Evolutionary conservation across 2,329 filamentous ascomycete species (phyloP), one percentile per base, ranked within the genome.

Genomic region (Cordyceps cicadae): DNA sequence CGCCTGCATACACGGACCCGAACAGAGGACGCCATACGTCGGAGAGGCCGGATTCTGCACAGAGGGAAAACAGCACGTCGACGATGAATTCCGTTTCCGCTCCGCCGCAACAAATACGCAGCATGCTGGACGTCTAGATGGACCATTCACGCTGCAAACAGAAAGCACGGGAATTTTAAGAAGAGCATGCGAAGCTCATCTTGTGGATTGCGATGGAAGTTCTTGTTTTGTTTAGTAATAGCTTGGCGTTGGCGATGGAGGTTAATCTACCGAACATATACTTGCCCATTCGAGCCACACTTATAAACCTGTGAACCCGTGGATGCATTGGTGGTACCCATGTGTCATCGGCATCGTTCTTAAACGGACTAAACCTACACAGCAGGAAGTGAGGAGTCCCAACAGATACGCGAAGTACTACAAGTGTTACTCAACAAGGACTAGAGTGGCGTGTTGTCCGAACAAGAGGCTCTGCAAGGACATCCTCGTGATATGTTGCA

Each of bases 121-220:
- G 82, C 67, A 85, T 85, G 82, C 65, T 85, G 65, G 82, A 85
- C 66, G 67, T 85, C 15, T 85, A 70, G 26, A 54, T n/a, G 37
- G 34, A 15, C 11, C 12, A 19, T 39, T 5, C 15, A 37, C n/a
- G n/a, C 8, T 15, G 39, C 19, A 9, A 3, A 11, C 17, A 2
- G 43, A 24, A 24, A 24, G 39, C 37, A 17, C 9, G 37, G 14
- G 14, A 51, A 50, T 15, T 15, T 15, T 48, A 15, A 29, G 37
- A 37, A 14, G 45, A 12, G 48, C 43, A 12, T 48, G 6, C 19
- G 39, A 59, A 32, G 19, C 39, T 37, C 24, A 12, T 49, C 39
- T 46, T 37, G 29, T 15, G 21, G 17, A 43, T 17, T 14, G 26
- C 11, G 12, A n/a, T 12, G 6, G 15, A 29, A 41, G 3, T 41